phyloP scores from a whole-genome alignment of 352 stramenopile genomes.

The Globisporangium carolinianum region DNA sequence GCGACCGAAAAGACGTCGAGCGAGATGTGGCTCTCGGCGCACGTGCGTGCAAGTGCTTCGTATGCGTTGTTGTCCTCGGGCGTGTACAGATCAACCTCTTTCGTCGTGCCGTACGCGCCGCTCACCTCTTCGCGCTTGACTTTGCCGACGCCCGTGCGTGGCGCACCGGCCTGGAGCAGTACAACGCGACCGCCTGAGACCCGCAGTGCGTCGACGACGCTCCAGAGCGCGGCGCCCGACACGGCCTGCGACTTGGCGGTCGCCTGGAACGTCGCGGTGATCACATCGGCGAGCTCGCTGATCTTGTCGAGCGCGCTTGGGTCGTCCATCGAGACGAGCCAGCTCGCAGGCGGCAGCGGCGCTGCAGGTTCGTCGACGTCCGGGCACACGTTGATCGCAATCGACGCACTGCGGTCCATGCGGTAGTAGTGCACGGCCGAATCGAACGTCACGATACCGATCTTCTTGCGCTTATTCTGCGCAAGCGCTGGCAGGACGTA shows the following conservation, averaged over 20 bases:
- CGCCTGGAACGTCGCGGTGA: constrained; percentile 57
- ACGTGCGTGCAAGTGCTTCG: constrained; percentile 54
- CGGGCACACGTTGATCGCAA: constrained; percentile 71
- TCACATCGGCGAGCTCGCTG: constrained; percentile 55
- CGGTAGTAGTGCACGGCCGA: constrained; percentile 81
- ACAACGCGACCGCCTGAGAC: constrained; percentile 60
- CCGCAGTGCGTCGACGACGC: constrained; percentile 62
- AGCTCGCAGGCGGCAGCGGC: constrained; percentile 64
- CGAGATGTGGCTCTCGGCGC: constrained; percentile 74
- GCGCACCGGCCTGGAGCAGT: constrained; percentile 70
- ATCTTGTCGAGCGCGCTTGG: constrained; percentile 65
- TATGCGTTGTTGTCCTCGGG: constrained; percentile 64
- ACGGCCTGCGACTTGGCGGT: constrained; percentile 76
- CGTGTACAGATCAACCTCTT: constrained; percentile 82
- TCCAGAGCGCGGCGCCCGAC: constrained; percentile 69
- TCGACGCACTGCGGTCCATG: constrained; percentile 58
- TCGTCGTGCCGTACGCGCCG: constrained; percentile 76
- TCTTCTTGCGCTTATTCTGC: constrained; percentile 80
- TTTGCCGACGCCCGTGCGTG: constrained; percentile 64
- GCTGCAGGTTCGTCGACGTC: constrained; percentile 77
- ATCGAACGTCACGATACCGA: constrained; percentile 87
- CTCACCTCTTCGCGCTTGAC: constrained; percentile 77
- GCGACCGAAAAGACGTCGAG: constrained; percentile 83
- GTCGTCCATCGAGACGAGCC: constrained; percentile 81
- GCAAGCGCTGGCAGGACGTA: constrained; percentile 69